Base-by-base conservation (phyloP, 495 filamentous ascomycete species). In the Penicillium antarcticum region DNA sequence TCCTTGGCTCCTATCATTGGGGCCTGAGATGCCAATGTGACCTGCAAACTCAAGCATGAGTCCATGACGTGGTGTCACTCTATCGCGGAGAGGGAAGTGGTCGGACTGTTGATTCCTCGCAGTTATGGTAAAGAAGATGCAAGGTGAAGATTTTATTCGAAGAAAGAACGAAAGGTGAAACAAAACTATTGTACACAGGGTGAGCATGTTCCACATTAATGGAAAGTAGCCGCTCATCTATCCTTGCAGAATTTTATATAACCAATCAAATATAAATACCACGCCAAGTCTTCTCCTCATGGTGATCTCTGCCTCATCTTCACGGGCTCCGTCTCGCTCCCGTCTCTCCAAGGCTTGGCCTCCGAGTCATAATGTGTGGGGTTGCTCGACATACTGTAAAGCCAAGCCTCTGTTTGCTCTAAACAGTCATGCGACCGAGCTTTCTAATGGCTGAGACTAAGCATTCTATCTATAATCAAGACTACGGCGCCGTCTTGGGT, bases 401-500 rank as follows among this genome's bases (percentile, higher is more conserved):
- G 14, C 17, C 29, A 10, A 41, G 18, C 31, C 9, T 17, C 36
- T 32, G 21, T 8, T 35, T 33, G n/a, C 35, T 3, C 13, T 9
- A 18, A 42, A 5, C 7, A 18, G 31, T 17, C n/a, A 2, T 36
- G 16, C n/a, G 38, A 34, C 21, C 12, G n/a, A 23, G 16, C 12
- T 21, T 29, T 3, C 12, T 23, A 24, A 52, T 39, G 37, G 54
- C 44, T 41, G 23, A n/a, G 19, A 42, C 12, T 44, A 24, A 41
- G 41, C 45, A 48, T 34, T 53, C 6, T 18, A 11, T 48, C 48
- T 44, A 16, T 39, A 56, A 14, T 52, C 39, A 52, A 48, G 53
- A 49, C 31, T 52, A 17, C 4, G 41, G 39, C 17, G 33, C 47
- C 44, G 48, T 55, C 55, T 58, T 62, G 41, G 59, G 58, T 62